Percentiles rank a stretch among this genome's conserved stretches.
phyloP scores from a whole-genome alignment of 2,329 filamentous ascomycete genomes.

The Scedosporium aurantiacum region DNA sequence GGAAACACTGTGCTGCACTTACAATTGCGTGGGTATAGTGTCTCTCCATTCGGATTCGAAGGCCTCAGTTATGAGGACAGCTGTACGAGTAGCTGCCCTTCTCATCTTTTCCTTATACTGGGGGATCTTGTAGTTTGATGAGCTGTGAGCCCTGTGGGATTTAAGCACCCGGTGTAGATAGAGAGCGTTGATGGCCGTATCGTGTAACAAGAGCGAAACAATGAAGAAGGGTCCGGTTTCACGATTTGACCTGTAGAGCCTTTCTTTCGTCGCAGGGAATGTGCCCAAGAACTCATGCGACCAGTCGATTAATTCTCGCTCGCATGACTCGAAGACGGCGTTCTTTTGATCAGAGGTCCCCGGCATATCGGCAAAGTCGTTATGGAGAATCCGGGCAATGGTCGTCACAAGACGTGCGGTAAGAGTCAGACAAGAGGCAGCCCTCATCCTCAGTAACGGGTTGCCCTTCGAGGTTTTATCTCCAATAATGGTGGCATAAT shows the following conservation, averaged over 20 bases:
- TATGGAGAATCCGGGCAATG: neutral
- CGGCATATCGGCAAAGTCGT: neutral
- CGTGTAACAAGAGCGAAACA: slow-evolving; percentile 1
- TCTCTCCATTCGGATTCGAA: slow-evolving; percentile 3
- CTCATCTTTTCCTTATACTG: slow-evolving; percentile 2
- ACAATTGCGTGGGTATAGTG: slow-evolving; percentile 5
- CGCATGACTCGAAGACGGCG: neutral
- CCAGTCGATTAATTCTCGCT: slow-evolving; percentile 1
- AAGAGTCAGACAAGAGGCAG: neutral
- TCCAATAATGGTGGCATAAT: neutral
- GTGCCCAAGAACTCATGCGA: neutral
- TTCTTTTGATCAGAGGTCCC: neutral
- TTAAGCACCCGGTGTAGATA: slow-evolving; percentile 1
- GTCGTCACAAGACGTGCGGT: neutral
- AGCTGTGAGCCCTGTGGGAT: neutral
- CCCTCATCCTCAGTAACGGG: neutral
- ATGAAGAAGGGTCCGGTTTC: slow-evolving; percentile 2
- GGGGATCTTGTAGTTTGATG: neutral
- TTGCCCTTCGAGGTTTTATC: neutral
- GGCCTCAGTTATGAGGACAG: slow-evolving; percentile 1
- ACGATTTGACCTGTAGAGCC: neutral
- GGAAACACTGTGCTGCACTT: neutral
- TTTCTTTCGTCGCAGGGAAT: neutral
- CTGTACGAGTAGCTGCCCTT: slow-evolving; percentile 1
- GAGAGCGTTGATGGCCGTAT: slow-evolving; percentile 1